Percentiles rank a stretch among this genome's conserved stretches.
phyloP scores from a whole-genome alignment of 2,329 filamentous ascomycete genomes.

The Lithohypha guttulata region DNA sequence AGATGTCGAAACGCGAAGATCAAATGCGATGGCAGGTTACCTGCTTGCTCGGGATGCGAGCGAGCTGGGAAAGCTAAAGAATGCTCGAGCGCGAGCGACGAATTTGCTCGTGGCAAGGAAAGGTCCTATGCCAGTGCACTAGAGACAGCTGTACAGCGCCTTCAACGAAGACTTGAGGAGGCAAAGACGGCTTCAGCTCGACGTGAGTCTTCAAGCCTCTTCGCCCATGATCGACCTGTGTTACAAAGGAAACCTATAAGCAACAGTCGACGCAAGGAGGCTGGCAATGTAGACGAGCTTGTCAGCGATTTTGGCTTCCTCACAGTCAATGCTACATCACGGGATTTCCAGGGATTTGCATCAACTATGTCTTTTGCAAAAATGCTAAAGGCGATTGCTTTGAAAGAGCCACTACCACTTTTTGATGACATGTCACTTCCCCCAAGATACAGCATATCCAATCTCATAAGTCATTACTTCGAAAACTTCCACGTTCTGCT shows the following conservation, averaged over 20 bases:
- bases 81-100: constrained; percentile 89
- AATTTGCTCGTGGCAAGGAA: constrained; percentile 91
- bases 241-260: constrained; percentile 24
- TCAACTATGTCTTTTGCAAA: constrained; percentile 87
- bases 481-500: constrained; percentile 68
- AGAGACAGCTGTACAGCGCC: constrained; percentile 79
- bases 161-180: constrained; percentile 62
- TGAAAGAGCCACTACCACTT: constrained; percentile 59
- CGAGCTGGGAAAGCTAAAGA: constrained; percentile 76
- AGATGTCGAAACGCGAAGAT: constrained; percentile 86
- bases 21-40: constrained; percentile 94
- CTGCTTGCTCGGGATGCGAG: constrained; percentile 89
- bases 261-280: constrained; percentile 50
- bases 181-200: constrained; percentile 44
- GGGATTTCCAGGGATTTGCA: constrained; percentile 83
- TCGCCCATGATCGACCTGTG: constrained; percentile 26
- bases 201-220: background rate
- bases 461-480: constrained; percentile 73
- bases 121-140: constrained; percentile 92
- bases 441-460: constrained; percentile 54
- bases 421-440: constrained; percentile 54
- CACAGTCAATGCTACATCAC: constrained; percentile 87
- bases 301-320: constrained; percentile 90
- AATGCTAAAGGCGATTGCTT: constrained; percentile 72
- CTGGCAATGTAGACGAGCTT: constrained; percentile 78